Evolutionary conservation across 2,329 filamentous ascomycete genomes (phyloP).

Genomic region (Bipolaris gigantea): DNA sequence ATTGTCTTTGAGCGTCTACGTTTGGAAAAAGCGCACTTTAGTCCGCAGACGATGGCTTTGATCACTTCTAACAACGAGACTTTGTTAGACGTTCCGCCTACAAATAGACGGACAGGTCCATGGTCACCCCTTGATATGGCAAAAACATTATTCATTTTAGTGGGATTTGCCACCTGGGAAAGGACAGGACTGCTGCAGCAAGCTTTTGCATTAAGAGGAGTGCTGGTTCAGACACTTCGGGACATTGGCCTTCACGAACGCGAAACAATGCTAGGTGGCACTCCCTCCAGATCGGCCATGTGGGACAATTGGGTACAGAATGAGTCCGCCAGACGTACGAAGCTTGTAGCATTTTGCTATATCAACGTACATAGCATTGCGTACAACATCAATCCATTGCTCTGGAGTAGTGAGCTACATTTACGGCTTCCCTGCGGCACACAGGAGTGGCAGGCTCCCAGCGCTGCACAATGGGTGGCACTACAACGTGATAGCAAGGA

Average conservation of each 20-base stretch:
- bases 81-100: constrained; percentile 9
- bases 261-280: constrained; percentile 2
- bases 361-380: constrained; percentile 40
- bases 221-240: constrained; percentile 33
- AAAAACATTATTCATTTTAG: constrained; percentile 35
- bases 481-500: constrained; percentile 28
- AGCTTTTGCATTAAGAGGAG: constrained; percentile 32
- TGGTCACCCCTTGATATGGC: constrained; percentile 35
- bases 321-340: constrained; percentile 36
- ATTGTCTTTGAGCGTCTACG: constrained; percentile 34
- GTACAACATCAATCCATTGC: constrained; percentile 35
- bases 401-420: constrained; percentile 36
- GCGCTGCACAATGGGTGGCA: constrained; percentile 31
- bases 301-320: constrained; percentile 37
- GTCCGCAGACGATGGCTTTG: constrained; percentile 27
- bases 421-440: constrained; percentile 33
- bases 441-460: constrained; percentile 30
- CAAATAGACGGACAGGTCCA: constrained; percentile 20
- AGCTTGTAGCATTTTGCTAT: constrained; percentile 38
- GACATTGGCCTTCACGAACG: constrained; percentile 35
- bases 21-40: constrained; percentile 30
- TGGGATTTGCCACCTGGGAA: constrained; percentile 40
- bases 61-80: constrained; percentile 19
- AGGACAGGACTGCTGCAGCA: constrained; percentile 34
- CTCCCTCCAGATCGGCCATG: constrained; percentile 25